Evolutionary conservation across 1,284 basidiomycete species (phyloP), one percentile per base, ranked within the genome.

Genomic region (Austroboletus olivaceoglutinosus): DNA sequence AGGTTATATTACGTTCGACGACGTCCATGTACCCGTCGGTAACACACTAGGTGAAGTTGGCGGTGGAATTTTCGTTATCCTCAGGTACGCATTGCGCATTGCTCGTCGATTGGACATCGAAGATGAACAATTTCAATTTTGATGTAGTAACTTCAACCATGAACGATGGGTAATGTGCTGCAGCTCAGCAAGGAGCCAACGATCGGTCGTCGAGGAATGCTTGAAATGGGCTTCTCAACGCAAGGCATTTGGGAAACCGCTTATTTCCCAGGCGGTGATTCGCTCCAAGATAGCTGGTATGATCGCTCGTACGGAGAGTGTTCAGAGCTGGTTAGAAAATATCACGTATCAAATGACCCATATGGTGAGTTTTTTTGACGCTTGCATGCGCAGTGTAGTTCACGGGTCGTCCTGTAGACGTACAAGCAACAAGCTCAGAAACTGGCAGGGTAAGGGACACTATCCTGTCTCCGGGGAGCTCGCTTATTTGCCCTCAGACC

Each of bases 291-390:
- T 90, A 44, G 87, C 86, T 0, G 67, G 68, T 31, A 86, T 89
- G 84, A 85, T 90, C 53, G 79, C 85, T 25, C 83, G 86, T 16
- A 39, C 61, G 5, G 67, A 70, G 70, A 77, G 81, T 0, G 76
- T 78, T 13, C 93, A 97, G 65, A 82, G 80, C 43, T 97, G 93
- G 92, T 73, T 96, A 23, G 94, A 98, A 73, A 88, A 83, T 63
- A 74, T 96, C 55, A 95, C 93, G 0, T 85, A 87, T 68, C 93
- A 96, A 71, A 96, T 96, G 93, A 85, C 81, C 66, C 85, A 93
- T 61, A 93, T 93, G 91, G 81, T 81, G 19, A 46, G 65, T 48
- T 29, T 37, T 37, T 9, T 42, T 12, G 49, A 30, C 25, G 6
- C 18, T 43, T 12, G 18, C 8, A 27, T 30, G 30, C 16, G 36